Conservation (phyloP, 495 filamentous ascomycete genomes). For the Podospora pseudopauciseta region DNA sequence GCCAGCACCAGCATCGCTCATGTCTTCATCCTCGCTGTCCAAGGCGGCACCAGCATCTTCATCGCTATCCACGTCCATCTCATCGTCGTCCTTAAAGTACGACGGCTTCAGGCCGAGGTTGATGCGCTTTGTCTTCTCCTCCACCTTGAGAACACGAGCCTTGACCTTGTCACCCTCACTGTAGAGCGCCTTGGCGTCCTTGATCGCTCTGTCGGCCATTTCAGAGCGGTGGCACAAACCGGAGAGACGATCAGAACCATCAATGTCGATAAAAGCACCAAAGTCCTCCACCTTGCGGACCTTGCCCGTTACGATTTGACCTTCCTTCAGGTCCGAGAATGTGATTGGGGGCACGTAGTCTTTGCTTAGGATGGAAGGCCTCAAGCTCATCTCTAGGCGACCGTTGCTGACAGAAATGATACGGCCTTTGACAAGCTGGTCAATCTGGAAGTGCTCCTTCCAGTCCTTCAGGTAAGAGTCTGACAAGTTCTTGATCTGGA, state of each 20-base stretch:
- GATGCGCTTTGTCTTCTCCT: slow-evolving; percentile 67
- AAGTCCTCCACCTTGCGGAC: slow-evolving; percentile 91
- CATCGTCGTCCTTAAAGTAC: slow-evolving; percentile 68
- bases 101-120: slow-evolving; percentile 90
- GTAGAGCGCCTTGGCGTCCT: slow-evolving; percentile 79
- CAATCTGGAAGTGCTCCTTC: slow-evolving; percentile 81
- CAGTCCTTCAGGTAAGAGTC: slow-evolving; percentile 92
- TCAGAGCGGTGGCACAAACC: slow-evolving; percentile 88
- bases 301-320: slow-evolving; percentile 80
- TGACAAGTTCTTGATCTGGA: slow-evolving; percentile 81
- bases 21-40: slow-evolving; percentile 44
- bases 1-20: slow-evolving; percentile 44
- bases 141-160: slow-evolving; percentile 77
- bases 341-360: slow-evolving; percentile 66
- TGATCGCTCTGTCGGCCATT: slow-evolving; percentile 75
- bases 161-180: slow-evolving; percentile 87
- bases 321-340: slow-evolving; percentile 68
- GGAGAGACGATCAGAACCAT: slow-evolving; percentile 78
- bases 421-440: slow-evolving; percentile 85
- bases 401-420: slow-evolving; percentile 67
- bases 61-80: slow-evolving; percentile 53
- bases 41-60: slow-evolving; percentile 48
- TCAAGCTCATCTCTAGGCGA: slow-evolving; percentile 81
- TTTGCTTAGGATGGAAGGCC: slow-evolving; percentile 75
- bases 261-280: slow-evolving; percentile 88